These are phyloP conservation scores for Colletotrichum gigasporum DNA, from an alignment of 2,329 filamentous ascomycete species.

Conservation along the genomic window DNA sequence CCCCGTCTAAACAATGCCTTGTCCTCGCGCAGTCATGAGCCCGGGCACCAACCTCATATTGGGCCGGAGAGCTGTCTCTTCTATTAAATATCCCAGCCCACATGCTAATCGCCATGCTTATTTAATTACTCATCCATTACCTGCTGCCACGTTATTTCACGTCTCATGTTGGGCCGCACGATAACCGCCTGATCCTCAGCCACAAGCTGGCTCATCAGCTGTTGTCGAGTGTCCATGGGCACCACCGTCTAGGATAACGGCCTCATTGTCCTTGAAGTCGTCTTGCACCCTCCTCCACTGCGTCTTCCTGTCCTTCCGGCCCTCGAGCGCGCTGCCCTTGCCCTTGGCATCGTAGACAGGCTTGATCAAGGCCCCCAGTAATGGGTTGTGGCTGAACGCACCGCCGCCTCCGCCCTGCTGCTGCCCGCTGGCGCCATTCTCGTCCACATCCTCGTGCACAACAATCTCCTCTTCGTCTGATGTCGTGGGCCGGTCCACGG, in stretches of 20 bases:
- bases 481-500: constrained; percentile 65
- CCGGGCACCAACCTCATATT: neutral
- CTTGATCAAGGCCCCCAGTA: constrained; percentile 71
- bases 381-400: constrained; percentile 74
- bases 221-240: constrained; percentile 50
- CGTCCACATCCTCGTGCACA: constrained; percentile 36
- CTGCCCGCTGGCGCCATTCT: constrained; percentile 33
- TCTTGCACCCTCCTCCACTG: constrained; percentile 71
- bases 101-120: neutral
- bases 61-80: constrained; percentile 1
- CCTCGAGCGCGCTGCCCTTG: constrained; percentile 55
- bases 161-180: too few relatives aligned
- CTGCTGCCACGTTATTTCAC: neutral
- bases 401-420: constrained; percentile 51
- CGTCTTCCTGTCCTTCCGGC: constrained; percentile 52
- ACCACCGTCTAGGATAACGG: constrained; percentile 67
- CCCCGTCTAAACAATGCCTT: constrained; percentile 7
- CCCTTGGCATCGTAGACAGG: constrained; percentile 67
- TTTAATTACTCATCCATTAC: too few relatives aligned
- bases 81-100: neutral
- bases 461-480: constrained; percentile 51
- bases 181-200: too few relatives aligned
- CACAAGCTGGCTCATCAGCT: constrained; percentile 51
- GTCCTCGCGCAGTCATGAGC: neutral
- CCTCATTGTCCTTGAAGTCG: constrained; percentile 67